Percentiles rank a stretch among this genome's conserved stretches.
phyloP scores from a whole-genome alignment of 768 basidiomycete genomes.

The Inosperma sp. region DNA sequence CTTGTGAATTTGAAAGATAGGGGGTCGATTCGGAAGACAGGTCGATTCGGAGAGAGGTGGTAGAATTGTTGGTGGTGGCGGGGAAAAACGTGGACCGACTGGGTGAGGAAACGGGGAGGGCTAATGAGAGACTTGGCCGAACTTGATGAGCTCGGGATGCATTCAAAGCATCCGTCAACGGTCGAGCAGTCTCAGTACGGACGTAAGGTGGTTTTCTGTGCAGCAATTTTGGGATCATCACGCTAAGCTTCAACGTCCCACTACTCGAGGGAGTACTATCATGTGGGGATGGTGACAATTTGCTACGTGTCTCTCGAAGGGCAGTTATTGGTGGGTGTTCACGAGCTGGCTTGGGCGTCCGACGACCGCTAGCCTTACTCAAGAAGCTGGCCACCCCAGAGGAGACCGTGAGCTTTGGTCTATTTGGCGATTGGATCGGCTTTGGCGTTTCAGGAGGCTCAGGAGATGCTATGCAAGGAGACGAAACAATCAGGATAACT shows the following conservation, averaged over 20 bases:
- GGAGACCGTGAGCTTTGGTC: conserved; percentile 25
- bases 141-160: not conserved
- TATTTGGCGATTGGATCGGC: conserved; percentile 14
- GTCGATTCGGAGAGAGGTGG: not conserved
- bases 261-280: not conserved
- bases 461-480: conserved; percentile 3
- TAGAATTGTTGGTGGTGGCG: not conserved
- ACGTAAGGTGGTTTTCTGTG: conserved; percentile 31
- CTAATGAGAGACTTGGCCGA: conserved; percentile 1
- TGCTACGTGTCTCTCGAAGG: conserved; percentile 13
- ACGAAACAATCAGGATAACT: not conserved
- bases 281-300: not conserved
- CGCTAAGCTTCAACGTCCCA: conserved; percentile 21
- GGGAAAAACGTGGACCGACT: not conserved
- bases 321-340: conserved; percentile 21
- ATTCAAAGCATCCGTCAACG: conserved; percentile 17
- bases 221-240: conserved; percentile 30
- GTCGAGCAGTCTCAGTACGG: conserved; percentile 24
- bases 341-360: conserved; percentile 16
- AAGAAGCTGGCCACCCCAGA: conserved; percentile 34
- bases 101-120: not conserved
- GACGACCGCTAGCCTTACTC: conserved; percentile 37
- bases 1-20: conserved; percentile 11
- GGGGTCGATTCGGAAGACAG: conserved; percentile 2
- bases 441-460: conserved; percentile 11